Evolutionary conservation across 257 asterid genomes (phyloP).

Genomic region (Rubia yunnanensis): DNA sequence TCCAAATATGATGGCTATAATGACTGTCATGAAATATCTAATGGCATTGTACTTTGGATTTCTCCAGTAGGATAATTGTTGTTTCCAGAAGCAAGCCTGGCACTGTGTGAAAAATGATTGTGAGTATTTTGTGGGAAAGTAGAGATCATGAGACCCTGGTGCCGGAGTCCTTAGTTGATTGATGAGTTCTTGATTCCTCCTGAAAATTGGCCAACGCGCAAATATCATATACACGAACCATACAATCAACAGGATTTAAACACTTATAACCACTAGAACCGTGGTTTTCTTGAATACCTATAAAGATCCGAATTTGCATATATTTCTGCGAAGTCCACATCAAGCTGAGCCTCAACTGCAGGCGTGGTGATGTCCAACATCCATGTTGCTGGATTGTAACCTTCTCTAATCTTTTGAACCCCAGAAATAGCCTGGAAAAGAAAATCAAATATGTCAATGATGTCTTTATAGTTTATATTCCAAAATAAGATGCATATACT

Average conservation of each 20-base stretch:
- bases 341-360: constrained; percentile 60
- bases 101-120: constrained; percentile 13
- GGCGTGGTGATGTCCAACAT: constrained; percentile 72
- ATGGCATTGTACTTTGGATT: constrained; percentile 17
- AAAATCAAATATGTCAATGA: background rate
- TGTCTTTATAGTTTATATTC: background rate
- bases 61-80: constrained; percentile 17
- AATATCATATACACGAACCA: background rate
- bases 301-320: constrained; percentile 62
- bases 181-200: constrained; percentile 19
- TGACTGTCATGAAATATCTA: constrained; percentile 12
- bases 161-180: constrained; percentile 13
- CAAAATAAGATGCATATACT: background rate
- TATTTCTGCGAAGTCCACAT: constrained; percentile 61
- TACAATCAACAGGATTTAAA: background rate
- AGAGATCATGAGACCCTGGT: constrained; percentile 16
- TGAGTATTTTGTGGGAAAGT: constrained; percentile 10
- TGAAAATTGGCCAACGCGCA: background rate
- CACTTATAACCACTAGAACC: background rate
- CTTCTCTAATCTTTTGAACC: constrained; percentile 64
- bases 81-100: constrained; percentile 20
- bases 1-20: constrained; percentile 11
- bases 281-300: constrained; percentile 28
- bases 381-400: constrained; percentile 84
- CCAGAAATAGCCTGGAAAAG: constrained; percentile 58